A percentile compares a stretch with the other conserved stretches of the same genome.
These are phyloP conservation scores for Mycena venus DNA, from an alignment of 768 basidiomycete species.

Conservation along the genomic window DNA sequence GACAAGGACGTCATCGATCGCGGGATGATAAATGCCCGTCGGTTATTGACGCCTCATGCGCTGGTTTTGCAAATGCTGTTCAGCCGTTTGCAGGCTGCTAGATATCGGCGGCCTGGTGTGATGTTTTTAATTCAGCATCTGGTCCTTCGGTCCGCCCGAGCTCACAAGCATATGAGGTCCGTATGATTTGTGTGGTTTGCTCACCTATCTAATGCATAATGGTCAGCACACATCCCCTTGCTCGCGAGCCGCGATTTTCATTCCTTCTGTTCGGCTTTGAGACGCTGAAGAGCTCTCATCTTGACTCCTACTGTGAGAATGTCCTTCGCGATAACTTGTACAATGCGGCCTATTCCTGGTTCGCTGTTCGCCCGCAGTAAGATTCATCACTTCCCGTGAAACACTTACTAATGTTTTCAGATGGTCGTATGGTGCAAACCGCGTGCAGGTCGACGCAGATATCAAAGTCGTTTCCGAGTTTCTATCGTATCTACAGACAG, in stretches of 20 bases:
- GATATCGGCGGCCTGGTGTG: slow-evolving; percentile 87
- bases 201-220: slow-evolving; percentile 12
- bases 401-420: slow-evolving; percentile 54
- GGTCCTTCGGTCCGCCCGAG: slow-evolving; percentile 84
- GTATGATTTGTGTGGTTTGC: neutral
- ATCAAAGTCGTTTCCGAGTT: slow-evolving; percentile 91
- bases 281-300: slow-evolving; percentile 86
- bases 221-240: slow-evolving; percentile 88
- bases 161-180: slow-evolving; percentile 83
- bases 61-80: slow-evolving; percentile 90
- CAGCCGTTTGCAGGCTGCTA: slow-evolving; percentile 93
- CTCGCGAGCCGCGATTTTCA: slow-evolving; percentile 91
- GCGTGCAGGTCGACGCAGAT: slow-evolving; percentile 91
- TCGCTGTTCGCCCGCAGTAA: slow-evolving; percentile 92
- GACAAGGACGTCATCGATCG: slow-evolving; percentile 88
- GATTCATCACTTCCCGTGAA: slow-evolving; percentile 41
- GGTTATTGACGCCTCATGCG: slow-evolving; percentile 85
- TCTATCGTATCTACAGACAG: slow-evolving; percentile 79
- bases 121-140: slow-evolving; percentile 89
- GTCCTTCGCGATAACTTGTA: slow-evolving; percentile 83
- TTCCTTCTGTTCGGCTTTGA: slow-evolving; percentile 95
- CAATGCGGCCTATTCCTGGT: slow-evolving; percentile 89
- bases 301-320: slow-evolving; percentile 88
- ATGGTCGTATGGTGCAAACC: slow-evolving; percentile 97
- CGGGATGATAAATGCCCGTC: slow-evolving; percentile 74